Base-by-base conservation (phyloP, 108 stramenopile genomes). In the Nitzschia putrida region DNA sequence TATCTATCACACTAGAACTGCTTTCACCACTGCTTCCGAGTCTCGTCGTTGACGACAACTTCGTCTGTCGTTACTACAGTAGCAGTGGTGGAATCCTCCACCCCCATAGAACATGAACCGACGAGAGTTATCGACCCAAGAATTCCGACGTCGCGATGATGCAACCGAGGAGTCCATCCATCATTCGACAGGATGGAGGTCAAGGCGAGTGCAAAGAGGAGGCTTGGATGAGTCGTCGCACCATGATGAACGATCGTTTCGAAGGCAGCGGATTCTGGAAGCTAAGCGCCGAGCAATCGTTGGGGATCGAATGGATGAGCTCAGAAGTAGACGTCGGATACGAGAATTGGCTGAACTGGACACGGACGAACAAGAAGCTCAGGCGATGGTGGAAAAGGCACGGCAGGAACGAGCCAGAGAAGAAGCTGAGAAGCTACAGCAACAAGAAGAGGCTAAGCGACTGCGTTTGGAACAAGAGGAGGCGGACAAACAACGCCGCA, bases 101-200 rank as follows among this genome's bases (percentile, higher is more conserved):
- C 47, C 47, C 3, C 58, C 12, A 13, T 11, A 59, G 11, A 59
- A 12, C n/a, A 63, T 63, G 61, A 63, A 63, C 23, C 42, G 21
- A 47, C 16, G 61, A 10, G 61, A 63, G 23, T 39, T 63, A 2
- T 44, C 61, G 23, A 44, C 61, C 21, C 22, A 63, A 21, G 37
- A 44, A 10, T 63, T 63, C 22, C 47, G 47, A 18, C 47, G 47
- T 49, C 29, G 29, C 9, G 38, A 59, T 18, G 58, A 2, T 34
- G n/a, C 11, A 2, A 13, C 9, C 39, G 29, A n/a, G 38, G 34
- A 29, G 12, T 29, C 23, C 61, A 49, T 49, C 1, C 47, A 49
- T 49, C 14, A 49, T 6, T 49, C 47, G 2, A 49, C n/a, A 5
- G 18, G 18, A 3, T 49, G 47, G 47, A 49, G 44, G 3, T n/a